A percentile compares a stretch with the other conserved stretches of the same genome.
phyloP scores from a whole-genome alignment of 2,329 filamentous ascomycete genomes.

The Hirsutella thompsonii region DNA sequence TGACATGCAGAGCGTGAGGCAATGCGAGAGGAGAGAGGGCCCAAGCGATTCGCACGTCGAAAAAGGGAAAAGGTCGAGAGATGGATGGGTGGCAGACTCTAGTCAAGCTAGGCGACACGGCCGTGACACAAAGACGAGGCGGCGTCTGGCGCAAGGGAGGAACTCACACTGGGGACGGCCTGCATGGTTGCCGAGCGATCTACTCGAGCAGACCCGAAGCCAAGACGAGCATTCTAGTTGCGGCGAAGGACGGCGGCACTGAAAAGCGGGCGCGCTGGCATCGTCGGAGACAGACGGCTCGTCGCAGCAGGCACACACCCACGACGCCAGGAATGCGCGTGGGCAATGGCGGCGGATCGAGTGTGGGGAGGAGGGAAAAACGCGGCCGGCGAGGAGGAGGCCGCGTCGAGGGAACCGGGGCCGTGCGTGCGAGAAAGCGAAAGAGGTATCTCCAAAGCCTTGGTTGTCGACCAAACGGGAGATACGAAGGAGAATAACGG shows the following conservation, averaged over 20 bases:
- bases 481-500: neutral
- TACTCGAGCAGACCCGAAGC: slow-evolving; percentile 23
- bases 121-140: slow-evolving; percentile 1
- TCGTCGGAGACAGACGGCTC: slow-evolving; percentile 4
- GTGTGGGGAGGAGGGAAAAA: slow-evolving; percentile 4
- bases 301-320: neutral
- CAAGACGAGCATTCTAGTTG: slow-evolving; percentile 22
- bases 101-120: slow-evolving; percentile 6
- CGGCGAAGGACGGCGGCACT: slow-evolving; percentile 6
- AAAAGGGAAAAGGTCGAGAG: neutral
- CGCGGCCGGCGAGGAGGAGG: neutral
- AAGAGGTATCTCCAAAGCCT: neutral
- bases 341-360: slow-evolving; percentile 3
- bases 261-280: slow-evolving; percentile 5
- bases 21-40: neutral
- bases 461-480: too few relatives aligned
- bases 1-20: neutral
- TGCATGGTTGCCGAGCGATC: slow-evolving; percentile 34
- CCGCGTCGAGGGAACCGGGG: neutral
- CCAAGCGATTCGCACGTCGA: neutral
- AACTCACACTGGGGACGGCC: slow-evolving; percentile 38
- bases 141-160: slow-evolving; percentile 1
- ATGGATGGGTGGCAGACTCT: slow-evolving; percentile 4
- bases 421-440: neutral
- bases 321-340: slow-evolving; percentile 2